These are phyloP conservation scores for Clitoria ternatea DNA, from an alignment of 306 rosid species.

Conservation along the genomic window DNA sequence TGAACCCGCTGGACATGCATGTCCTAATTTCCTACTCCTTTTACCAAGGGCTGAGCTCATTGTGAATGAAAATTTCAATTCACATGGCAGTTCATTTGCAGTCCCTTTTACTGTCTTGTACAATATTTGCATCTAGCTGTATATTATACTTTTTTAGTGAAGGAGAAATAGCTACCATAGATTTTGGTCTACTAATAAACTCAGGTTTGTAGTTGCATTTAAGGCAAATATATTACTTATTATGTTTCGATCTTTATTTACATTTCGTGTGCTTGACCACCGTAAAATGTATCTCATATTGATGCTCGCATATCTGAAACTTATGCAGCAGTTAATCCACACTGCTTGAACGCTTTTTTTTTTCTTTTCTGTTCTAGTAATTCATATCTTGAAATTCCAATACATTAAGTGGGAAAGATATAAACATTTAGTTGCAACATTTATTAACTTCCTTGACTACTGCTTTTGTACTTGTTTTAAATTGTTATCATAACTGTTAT, in stretches of 20 bases:
- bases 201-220: conserved; percentile 41
- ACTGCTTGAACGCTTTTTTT: background rate
- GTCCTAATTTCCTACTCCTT: conserved; percentile 17
- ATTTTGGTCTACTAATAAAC: conserved; percentile 42
- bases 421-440: background rate
- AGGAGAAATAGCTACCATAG: conserved; percentile 38
- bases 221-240: conserved; percentile 28
- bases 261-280: background rate
- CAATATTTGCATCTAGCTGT: conserved; percentile 46
- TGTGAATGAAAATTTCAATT: conserved; percentile 39
- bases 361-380: background rate
- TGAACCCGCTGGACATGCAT: conserved; percentile 33
- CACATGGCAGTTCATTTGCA: conserved; percentile 38
- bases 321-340: background rate
- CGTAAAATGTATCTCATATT: background rate
- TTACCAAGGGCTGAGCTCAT: conserved; percentile 31
- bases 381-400: background rate
- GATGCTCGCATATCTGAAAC: background rate
- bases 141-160: conserved; percentile 46
- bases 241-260: conserved; percentile 8
- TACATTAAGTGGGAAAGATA: background rate
- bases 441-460: background rate
- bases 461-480: no score
- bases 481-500: no score
- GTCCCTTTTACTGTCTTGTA: conserved; percentile 30